These are phyloP conservation scores for Sugiyamaella grinbergsii DNA, from an alignment of 1,139 yeast species.

Conservation along the genomic window DNA sequence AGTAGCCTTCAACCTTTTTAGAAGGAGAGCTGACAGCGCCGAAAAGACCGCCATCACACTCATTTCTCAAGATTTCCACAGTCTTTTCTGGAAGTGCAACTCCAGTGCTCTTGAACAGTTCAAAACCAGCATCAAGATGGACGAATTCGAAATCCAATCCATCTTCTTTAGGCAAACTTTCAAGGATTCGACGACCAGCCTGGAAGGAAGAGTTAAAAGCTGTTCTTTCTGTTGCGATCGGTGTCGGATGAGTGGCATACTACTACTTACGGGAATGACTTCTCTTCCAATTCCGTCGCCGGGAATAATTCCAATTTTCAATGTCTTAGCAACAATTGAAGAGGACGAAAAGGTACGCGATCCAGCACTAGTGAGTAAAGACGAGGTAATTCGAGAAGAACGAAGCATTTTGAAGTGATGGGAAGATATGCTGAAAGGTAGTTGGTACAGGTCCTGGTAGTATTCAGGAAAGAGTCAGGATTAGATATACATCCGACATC, in stretches of 20 bases:
- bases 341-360: constrained; percentile 14
- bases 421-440: background rate
- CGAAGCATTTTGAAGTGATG: constrained; percentile 10
- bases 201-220: constrained; percentile 11
- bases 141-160: constrained; percentile 84
- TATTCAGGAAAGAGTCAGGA: constrained; percentile 10
- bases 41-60: constrained; percentile 95
- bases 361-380: background rate
- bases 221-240: too few relatives aligned
- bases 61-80: constrained; percentile 70
- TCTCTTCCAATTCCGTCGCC: constrained; percentile 99
- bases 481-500: constrained; percentile 1
- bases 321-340: constrained; percentile 7
- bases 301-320: constrained; percentile 60
- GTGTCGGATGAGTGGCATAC: too few relatives aligned
- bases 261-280: constrained; percentile 68
- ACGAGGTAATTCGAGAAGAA: constrained; percentile 15
- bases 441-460: too few relatives aligned
- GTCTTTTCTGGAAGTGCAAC: constrained; percentile 94
- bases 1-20: constrained; percentile 90
- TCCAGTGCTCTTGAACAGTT: constrained; percentile 88
- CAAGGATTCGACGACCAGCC: constrained; percentile 80
- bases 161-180: constrained; percentile 72
- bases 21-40: constrained; percentile 97
- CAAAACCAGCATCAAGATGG: constrained; percentile 90